phyloP scores from a whole-genome alignment of 257 asterid genomes.

The Nicotiana knightiana region DNA sequence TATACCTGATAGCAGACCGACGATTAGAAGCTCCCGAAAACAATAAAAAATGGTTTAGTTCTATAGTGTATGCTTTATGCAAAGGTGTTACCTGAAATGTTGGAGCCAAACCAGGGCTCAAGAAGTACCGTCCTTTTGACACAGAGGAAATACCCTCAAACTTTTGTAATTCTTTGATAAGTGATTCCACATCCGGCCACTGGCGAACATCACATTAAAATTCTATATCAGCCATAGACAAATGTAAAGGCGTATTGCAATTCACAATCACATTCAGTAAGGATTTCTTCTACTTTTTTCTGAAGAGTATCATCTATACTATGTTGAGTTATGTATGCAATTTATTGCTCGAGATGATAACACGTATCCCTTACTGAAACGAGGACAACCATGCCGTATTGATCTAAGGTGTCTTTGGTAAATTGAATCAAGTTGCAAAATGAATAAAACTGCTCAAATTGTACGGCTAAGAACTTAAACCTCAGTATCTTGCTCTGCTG shows the following conservation, averaged over 20 bases:
- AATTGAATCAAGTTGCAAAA: not conserved
- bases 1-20: conserved; percentile 49
- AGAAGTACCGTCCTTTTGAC: conserved; percentile 70
- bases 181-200: conserved; percentile 89
- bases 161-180: conserved; percentile 59
- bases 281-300: not conserved
- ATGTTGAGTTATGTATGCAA: not conserved
- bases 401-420: not conserved
- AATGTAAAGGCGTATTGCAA: not conserved
- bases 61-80: not conserved
- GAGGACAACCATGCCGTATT: not conserved
- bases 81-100: conserved; percentile 68
- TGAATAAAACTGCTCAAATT: not conserved
- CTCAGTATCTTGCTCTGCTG: conserved; percentile 60
- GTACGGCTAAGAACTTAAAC: conserved; percentile 23
- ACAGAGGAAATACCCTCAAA: conserved; percentile 74
- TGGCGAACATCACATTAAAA: conserved; percentile 18
- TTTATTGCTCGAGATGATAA: not conserved
- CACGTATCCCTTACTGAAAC: not conserved
- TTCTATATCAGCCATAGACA: not conserved
- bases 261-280: not conserved
- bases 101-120: conserved; percentile 97
- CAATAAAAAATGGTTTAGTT: not conserved
- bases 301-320: not conserved
- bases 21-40: not conserved